Evolutionary conservation across 2,329 filamentous ascomycete species (phyloP).

Genomic region (Curvularia sp.): DNA sequence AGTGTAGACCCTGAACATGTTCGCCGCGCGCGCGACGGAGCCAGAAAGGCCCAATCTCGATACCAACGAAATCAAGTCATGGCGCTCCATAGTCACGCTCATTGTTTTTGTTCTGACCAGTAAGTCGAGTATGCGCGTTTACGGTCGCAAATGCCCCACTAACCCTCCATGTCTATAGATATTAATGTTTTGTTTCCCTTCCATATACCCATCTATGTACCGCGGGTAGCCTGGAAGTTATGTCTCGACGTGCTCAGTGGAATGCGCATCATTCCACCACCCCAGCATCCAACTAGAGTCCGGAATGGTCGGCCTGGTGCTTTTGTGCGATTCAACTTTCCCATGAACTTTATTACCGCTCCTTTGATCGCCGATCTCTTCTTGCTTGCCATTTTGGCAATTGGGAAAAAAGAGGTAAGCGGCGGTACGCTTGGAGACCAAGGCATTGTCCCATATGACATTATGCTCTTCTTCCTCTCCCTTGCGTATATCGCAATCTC

Average conservation of each 20-base stretch:
- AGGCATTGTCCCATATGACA: slow-evolving; percentile 72
- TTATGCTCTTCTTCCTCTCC: slow-evolving; percentile 77
- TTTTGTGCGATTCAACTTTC: slow-evolving; percentile 64
- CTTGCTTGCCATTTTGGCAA: slow-evolving; percentile 71
- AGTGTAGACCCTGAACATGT: slow-evolving; percentile 7
- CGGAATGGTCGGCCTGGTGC: slow-evolving; percentile 41
- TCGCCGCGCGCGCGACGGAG: slow-evolving; percentile 14
- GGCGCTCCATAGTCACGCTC: slow-evolving; percentile 74
- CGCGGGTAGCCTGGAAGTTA: slow-evolving; percentile 57
- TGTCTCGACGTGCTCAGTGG: slow-evolving; percentile 54
- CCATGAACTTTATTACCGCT: slow-evolving; percentile 74
- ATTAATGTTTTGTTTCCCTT: slow-evolving; percentile 74
- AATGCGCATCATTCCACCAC: slow-evolving; percentile 62
- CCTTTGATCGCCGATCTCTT: slow-evolving; percentile 75
- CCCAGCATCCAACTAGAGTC: slow-evolving; percentile 30
- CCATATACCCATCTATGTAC: slow-evolving; percentile 67
- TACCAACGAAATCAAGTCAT: slow-evolving; percentile 65
- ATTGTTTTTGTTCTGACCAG: slow-evolving; percentile 73
- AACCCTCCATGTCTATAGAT: slow-evolving; percentile 56
- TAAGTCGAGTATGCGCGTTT: slow-evolving; percentile 54
- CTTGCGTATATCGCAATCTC: slow-evolving; percentile 79
- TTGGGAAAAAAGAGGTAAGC: slow-evolving; percentile 70
- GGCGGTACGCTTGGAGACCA: slow-evolving; percentile 71
- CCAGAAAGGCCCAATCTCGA: slow-evolving; percentile 45
- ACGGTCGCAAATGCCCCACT: not conserved